Conservation (phyloP, 495 filamentous ascomycete genomes). For the Acidiella bohemica region DNA sequence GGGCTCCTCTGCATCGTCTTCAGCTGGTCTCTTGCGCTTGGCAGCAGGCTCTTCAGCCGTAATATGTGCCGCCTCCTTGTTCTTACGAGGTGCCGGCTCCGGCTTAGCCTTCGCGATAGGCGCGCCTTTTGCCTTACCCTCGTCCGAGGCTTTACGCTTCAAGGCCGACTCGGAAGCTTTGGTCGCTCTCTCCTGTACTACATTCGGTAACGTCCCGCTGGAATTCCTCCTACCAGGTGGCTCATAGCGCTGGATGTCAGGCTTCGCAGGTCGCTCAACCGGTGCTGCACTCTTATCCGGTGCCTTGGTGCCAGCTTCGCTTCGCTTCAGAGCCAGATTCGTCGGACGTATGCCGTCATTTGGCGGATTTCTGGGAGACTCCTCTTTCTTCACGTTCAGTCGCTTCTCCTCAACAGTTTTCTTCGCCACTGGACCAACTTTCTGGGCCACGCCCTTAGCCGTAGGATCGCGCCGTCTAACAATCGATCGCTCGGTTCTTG, state of each 20-base stretch:
- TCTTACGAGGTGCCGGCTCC: neutral
- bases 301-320: too few relatives aligned
- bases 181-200: neutral
- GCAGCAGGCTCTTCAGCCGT: neutral
- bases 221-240: neutral
- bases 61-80: neutral
- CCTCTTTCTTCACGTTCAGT: too few relatives aligned
- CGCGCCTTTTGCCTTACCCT: too few relatives aligned
- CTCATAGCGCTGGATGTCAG: slow-evolving; percentile 1
- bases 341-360: too few relatives aligned
- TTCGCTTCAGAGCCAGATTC: too few relatives aligned
- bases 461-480: neutral
- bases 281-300: neutral
- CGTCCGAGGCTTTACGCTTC: too few relatives aligned
- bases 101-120: neutral
- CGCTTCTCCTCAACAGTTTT: neutral
- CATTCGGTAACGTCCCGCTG: too few relatives aligned
- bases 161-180: neutral
- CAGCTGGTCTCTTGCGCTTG: neutral
- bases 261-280: neutral
- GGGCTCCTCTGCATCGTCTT: neutral
- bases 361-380: too few relatives aligned
- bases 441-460: slow-evolving; percentile 1
- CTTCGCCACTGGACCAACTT: neutral
- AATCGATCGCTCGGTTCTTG: neutral